Conservation (phyloP, 306 rosid species). For the Acacia melanoxylon region DNA sequence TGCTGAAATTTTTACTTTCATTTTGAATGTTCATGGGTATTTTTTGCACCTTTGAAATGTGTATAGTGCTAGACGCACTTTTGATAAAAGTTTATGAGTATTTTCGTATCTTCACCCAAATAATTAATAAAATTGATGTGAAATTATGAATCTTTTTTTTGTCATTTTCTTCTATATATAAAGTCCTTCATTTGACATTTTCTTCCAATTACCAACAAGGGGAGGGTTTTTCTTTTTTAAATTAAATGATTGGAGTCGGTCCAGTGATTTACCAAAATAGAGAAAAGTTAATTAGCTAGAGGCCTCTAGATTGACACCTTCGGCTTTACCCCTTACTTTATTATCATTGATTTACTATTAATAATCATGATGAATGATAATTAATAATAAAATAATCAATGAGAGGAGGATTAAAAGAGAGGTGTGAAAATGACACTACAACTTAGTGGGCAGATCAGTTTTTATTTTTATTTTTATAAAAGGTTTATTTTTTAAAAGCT, state of each 20-base stretch:
- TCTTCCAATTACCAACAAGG: not conserved
- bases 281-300: not conserved
- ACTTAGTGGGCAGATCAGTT: not conserved
- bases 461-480: too few relatives aligned
- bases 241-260: not conserved
- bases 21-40: too few relatives aligned
- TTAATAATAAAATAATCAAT: not conserved
- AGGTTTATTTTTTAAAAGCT: not conserved
- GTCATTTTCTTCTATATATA: not conserved
- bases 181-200: not conserved
- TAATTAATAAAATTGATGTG: constrained; percentile 17
- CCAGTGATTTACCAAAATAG: not conserved
- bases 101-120: too few relatives aligned
- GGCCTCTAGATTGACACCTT: not conserved
- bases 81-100: too few relatives aligned
- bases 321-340: not conserved
- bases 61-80: too few relatives aligned
- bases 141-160: constrained; percentile 9
- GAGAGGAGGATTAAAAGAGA: not conserved
- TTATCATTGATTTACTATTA: not conserved
- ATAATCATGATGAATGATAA: not conserved
- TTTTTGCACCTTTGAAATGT: too few relatives aligned
- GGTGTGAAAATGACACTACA: not conserved
- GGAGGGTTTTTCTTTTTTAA: not conserved
- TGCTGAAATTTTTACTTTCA: too few relatives aligned